phyloP scores from a whole-genome alignment of 139 green algal genomes.

The Prasinococcaceae sp. region DNA sequence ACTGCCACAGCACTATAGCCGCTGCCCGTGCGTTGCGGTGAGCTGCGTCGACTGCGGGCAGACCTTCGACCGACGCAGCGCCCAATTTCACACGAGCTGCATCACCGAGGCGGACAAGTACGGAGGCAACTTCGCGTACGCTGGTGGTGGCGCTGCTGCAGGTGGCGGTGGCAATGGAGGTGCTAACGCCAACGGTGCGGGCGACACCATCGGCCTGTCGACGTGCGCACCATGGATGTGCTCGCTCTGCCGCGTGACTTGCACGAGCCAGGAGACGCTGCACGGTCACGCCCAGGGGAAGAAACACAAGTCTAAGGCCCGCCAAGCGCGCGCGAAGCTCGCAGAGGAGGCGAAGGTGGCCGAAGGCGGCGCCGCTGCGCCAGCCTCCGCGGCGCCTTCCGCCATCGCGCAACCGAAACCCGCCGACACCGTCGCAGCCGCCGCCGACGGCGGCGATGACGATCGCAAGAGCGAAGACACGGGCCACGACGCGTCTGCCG shows the following conservation, averaged over 20 bases:
- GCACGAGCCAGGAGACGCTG: conserved; percentile 72
- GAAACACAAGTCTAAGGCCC: conserved; percentile 60
- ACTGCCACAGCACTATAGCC: conserved; percentile 41
- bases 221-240: conserved; percentile 35
- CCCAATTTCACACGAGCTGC: conserved; percentile 53
- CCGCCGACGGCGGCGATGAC: not conserved
- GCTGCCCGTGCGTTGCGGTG: conserved; percentile 45
- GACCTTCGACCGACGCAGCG: conserved; percentile 46
- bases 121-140: conserved; percentile 9
- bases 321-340: not conserved
- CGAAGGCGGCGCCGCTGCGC: not conserved
- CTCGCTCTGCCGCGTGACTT: conserved; percentile 68
- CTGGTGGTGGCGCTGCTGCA: not conserved
- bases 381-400: too few species aligned
- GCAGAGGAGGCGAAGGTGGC: not conserved
- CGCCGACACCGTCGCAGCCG: not conserved
- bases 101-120: conserved; percentile 92
- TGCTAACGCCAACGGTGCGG: not conserved
- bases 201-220: conserved; percentile 49
- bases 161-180: not conserved
- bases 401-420: too few species aligned
- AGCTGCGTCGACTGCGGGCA: conserved; percentile 74
- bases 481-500: too few species aligned
- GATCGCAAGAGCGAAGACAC: not conserved
- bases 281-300: conserved; percentile 54